Percentiles rank a stretch among this genome's conserved stretches.
Conservation (phyloP, 2,329 filamentous ascomycete species). For the Tolypocladium amazonense region DNA sequence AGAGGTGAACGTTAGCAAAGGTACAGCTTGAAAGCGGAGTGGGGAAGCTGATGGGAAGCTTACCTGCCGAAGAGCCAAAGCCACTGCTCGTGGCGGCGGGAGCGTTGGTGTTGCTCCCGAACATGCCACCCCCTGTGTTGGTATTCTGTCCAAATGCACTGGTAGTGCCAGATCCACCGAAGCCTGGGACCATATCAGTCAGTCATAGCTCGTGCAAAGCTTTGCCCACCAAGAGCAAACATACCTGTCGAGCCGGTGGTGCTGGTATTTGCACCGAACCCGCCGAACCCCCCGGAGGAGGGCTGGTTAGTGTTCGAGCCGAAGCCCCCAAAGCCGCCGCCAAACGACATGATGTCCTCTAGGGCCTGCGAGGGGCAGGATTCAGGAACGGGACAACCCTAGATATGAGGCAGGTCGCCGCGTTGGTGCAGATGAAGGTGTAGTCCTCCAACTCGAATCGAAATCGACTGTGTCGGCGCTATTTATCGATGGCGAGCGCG, state of each 20-base stretch:
- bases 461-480: not conserved
- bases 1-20: conserved; percentile 8
- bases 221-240: conserved; percentile 16
- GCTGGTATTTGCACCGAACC: conserved; percentile 37
- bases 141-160: conserved; percentile 32
- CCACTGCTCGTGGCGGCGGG: conserved; percentile 12
- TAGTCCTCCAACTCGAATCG: not conserved
- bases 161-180: conserved; percentile 21
- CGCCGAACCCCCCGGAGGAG: conserved; percentile 39
- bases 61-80: conserved; percentile 25
- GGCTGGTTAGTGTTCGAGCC: conserved; percentile 38
- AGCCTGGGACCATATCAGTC: conserved; percentile 15
- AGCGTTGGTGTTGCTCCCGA: conserved; percentile 27
- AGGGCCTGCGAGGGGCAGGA: conserved; percentile 1
- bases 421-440: not conserved
- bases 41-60: conserved; percentile 1
- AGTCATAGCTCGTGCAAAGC: conserved; percentile 12
- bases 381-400: not conserved
- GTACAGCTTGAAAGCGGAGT: not conserved
- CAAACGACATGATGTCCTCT: conserved; percentile 41
- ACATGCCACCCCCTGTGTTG: conserved; percentile 27
- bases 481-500: not conserved
- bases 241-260: conserved; percentile 39
- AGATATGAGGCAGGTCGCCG: not conserved
- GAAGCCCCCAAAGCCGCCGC: conserved; percentile 45